Evolutionary conservation across 257 asterid genomes (phyloP).

Genomic region (Solanum piurae): DNA sequence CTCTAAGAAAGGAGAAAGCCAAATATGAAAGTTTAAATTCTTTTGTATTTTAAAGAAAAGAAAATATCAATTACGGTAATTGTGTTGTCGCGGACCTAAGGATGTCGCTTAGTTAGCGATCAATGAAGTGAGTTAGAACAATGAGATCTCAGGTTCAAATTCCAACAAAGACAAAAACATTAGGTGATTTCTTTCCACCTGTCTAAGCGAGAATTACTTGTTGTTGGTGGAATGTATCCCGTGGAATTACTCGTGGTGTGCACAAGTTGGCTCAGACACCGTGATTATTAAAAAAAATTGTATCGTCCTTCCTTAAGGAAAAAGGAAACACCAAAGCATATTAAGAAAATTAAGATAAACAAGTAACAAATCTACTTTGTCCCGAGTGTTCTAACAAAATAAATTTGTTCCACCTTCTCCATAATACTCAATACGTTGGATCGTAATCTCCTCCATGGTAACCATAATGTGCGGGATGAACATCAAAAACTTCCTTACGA

Average conservation of each 20-base stretch:
- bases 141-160: neutral
- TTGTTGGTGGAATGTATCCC: neutral
- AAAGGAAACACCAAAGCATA: neutral
- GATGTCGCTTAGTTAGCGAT: neutral
- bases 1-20: neutral
- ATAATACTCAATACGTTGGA: neutral
- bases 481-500: neutral
- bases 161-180: neutral
- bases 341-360: neutral
- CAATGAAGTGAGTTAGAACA: neutral
- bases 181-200: neutral
- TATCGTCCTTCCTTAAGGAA: neutral
- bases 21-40: neutral
- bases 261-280: neutral
- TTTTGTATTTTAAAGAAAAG: neutral
- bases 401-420: neutral
- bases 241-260: neutral
- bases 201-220: neutral
- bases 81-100: neutral
- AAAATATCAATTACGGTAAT: neutral
- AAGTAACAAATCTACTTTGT: neutral
- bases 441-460: neutral
- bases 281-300: neutral
- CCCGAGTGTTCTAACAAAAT: neutral
- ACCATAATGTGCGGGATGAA: neutral